Evolutionary conservation across 2,329 filamentous ascomycete species (phyloP), one percentile per base, ranked within the genome.

Genomic region (Eutypella sp.): DNA sequence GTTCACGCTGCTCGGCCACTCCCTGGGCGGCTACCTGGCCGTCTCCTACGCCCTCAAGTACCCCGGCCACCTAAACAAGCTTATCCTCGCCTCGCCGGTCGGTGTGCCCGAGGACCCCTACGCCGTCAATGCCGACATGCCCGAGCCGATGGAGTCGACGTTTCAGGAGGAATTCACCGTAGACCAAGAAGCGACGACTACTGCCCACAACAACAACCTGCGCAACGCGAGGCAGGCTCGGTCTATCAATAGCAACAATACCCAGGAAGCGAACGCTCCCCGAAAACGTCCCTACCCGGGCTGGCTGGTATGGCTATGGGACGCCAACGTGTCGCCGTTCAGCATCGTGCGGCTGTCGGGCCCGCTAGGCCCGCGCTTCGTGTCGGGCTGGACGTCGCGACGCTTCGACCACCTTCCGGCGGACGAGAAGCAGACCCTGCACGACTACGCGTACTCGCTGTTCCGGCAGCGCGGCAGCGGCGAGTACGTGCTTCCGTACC

Each of bases 41-140:
- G 86, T 95, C 1, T 91, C 90, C 18, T 99, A 99, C 63, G 91
- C 93, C 1, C 75, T 97, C 48, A 99, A 99, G 66, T 99, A 99
- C 61, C 93, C 93, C 0, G 92, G 92, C 13, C 88, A 82, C 55
- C 70, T 99, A 27, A 96, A 99, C 70, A 99, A 99, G 71, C 80
- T 99, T 51, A 95, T 99, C 52, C 78, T 99, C 24, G 93, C 89
- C 1, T 96, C 89, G 0, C 93, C 93, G 0, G 93, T 96, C 18
- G 93, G 93, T 18, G 87, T 99, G 7, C 93, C 93, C 2, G 91
- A 95, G 62, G 89, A 99, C 58, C 93, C 93, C 0, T 92, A 92
- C 59, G 93, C 92, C 4, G 82, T 93, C 47, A 83, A 80, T 54
- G 84, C 88, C 10, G 83, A 82, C 2, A 81, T 96, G 72, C 88